Conservation (phyloP, 2,329 filamentous ascomycete species). For the Sporothrix schenckii region DNA sequence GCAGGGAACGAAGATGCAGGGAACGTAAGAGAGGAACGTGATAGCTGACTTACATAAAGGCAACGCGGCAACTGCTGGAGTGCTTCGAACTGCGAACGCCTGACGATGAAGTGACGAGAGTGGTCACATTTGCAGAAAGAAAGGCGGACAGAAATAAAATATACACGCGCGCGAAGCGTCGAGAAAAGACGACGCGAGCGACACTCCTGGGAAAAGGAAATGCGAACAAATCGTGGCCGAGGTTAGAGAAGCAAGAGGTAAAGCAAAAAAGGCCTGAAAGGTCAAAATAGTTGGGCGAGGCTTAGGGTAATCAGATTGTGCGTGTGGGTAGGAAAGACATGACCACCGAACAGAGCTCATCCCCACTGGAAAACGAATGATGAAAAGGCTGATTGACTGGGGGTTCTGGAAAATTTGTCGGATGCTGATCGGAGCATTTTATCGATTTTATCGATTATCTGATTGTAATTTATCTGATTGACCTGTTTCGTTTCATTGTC, state of each 20-base stretch:
- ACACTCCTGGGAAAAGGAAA: not conserved
- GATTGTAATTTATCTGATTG: not conserved
- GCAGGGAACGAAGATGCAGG: not conserved
- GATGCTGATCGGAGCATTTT: not conserved
- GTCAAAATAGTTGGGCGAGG: not conserved
- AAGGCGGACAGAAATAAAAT: not conserved
- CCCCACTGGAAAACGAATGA: not conserved
- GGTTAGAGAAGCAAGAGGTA: conserved; percentile 3
- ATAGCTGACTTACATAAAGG: conserved; percentile 22
- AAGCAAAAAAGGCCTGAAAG: not conserved
- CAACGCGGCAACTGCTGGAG: not conserved
- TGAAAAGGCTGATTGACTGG: not conserved
- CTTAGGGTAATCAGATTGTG: conserved; percentile 7
- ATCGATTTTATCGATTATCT: not conserved
- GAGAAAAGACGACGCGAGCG: not conserved
- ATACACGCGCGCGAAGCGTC: conserved; percentile 12
- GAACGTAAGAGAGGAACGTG: not conserved
- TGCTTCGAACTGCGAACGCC: conserved; percentile 20
- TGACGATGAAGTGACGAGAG: not conserved
- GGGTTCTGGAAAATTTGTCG: not conserved
- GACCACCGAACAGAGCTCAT: not conserved
- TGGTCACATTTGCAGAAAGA: not conserved
- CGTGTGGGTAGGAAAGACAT: not conserved
- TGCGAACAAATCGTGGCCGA: conserved; percentile 5
- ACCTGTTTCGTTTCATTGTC: not conserved